Evolutionary conservation across 1,284 basidiomycete species (phyloP).

Genomic region (Pterula multifida): DNA sequence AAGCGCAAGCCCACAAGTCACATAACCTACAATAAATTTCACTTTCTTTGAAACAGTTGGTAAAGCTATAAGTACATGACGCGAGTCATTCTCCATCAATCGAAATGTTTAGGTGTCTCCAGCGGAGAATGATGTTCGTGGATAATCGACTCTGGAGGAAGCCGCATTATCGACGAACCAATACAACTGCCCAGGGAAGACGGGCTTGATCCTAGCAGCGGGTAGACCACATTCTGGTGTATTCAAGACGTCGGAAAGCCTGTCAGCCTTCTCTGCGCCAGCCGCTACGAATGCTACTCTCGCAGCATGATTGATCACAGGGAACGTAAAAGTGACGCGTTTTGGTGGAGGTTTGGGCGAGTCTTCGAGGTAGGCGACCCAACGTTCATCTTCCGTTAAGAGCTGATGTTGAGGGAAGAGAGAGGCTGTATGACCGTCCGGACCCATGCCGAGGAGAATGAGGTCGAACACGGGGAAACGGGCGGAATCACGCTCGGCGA

Average conservation of each 20-base stretch:
- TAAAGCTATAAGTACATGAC: too few relatives aligned
- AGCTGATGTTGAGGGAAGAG: constrained; percentile 90
- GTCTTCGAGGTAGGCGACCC: constrained; percentile 91
- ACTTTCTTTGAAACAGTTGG: too few relatives aligned
- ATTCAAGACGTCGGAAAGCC: constrained; percentile 68
- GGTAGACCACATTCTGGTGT: constrained; percentile 75
- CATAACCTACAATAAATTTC: too few relatives aligned
- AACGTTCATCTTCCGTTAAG: constrained; percentile 76
- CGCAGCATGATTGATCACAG: constrained; percentile 86
- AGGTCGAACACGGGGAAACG: constrained; percentile 94
- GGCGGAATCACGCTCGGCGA: constrained; percentile 82
- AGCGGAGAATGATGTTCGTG: constrained; percentile 39
- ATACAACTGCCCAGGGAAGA: constrained; percentile 72
- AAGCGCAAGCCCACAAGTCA: too few relatives aligned
- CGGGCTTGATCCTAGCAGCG: constrained; percentile 72
- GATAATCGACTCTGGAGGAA: constrained; percentile 47
- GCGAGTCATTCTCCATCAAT: too few relatives aligned
- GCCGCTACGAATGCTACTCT: constrained; percentile 81
- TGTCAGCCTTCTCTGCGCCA: constrained; percentile 78
- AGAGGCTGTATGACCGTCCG: constrained; percentile 93
- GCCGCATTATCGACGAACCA: constrained; percentile 90
- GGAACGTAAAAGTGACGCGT: constrained; percentile 85
- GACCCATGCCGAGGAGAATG: constrained; percentile 87
- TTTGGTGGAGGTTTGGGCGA: constrained; percentile 89
- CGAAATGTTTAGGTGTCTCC: too few relatives aligned